These are phyloP conservation scores for Xylaria sp. DNA, from an alignment of 2,329 filamentous ascomycete species.

Conservation along the genomic window DNA sequence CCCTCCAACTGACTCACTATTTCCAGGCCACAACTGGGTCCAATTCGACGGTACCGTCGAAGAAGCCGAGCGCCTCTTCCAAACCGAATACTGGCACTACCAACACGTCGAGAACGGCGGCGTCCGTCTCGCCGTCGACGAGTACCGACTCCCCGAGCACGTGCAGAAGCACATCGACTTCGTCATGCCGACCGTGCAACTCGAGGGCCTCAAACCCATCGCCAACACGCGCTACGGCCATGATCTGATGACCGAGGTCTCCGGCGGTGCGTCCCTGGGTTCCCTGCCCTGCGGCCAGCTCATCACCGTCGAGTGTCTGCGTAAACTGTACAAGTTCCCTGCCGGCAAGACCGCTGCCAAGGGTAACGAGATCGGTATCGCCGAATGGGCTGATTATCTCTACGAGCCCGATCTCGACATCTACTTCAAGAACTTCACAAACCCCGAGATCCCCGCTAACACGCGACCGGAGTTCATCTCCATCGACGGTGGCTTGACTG, in stretches of 20 bases:
- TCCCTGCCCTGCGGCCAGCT: constrained; percentile 16
- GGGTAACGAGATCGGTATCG: constrained; percentile 19
- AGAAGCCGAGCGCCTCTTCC: constrained; percentile 49
- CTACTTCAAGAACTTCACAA: constrained; percentile 23
- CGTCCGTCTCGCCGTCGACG: constrained; percentile 38
- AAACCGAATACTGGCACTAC: constrained; percentile 44
- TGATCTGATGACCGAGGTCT: constrained; percentile 6
- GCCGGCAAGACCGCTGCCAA: constrained; percentile 9
- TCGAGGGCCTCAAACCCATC: constrained; percentile 27
- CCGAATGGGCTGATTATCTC: constrained; percentile 23
- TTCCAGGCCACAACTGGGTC: constrained; percentile 43
- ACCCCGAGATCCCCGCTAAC: constrained; percentile 14
- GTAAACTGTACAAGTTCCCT: constrained; percentile 20
- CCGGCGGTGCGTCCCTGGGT: constrained; percentile 15
- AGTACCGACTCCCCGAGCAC: constrained; percentile 38
- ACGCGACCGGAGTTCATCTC: constrained; percentile 18
- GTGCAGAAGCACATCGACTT: constrained; percentile 38
- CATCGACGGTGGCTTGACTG: constrained; percentile 20
- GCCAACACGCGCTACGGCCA: constrained; percentile 14
- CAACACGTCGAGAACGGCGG: constrained; percentile 26
- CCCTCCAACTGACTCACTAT: not conserved
- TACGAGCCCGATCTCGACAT: constrained; percentile 19
- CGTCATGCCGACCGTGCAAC: constrained; percentile 38
- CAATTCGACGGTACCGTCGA: constrained; percentile 49
- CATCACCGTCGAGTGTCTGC: constrained; percentile 22